phyloP scores from a whole-genome alignment of 768 basidiomycete genomes.

The Chalciporus pseudorubinellus region DNA sequence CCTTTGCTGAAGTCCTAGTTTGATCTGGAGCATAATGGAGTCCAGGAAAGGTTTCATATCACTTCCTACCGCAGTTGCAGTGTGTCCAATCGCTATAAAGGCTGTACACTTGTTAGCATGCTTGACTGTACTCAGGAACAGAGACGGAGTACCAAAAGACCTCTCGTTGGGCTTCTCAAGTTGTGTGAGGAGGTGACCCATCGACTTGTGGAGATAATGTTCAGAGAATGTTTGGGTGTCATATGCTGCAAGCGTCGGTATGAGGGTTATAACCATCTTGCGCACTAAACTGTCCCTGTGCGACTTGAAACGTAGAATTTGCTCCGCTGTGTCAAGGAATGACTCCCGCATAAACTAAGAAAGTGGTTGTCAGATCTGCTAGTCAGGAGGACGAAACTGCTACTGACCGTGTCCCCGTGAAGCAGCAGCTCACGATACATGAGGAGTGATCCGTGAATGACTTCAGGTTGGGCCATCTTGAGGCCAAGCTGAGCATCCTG shows the following conservation, averaged over 20 bases:
- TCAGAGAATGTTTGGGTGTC: slow-evolving; percentile 91
- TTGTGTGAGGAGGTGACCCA: slow-evolving; percentile 88
- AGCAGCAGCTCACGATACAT: slow-evolving; percentile 89
- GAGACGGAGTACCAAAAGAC: slow-evolving; percentile 60
- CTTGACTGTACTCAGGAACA: slow-evolving; percentile 8
- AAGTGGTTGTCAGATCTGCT: slow-evolving; percentile 3
- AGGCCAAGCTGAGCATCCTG: slow-evolving; percentile 84
- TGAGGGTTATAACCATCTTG: slow-evolving; percentile 92
- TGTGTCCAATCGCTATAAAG: slow-evolving; percentile 95
- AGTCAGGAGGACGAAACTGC: not conserved
- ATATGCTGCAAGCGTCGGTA: slow-evolving; percentile 92
- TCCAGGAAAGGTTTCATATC: slow-evolving; percentile 97
- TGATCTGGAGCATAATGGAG: slow-evolving; percentile 84
- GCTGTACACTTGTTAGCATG: slow-evolving; percentile 43
- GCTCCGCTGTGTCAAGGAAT: slow-evolving; percentile 84
- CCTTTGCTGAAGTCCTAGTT: slow-evolving; percentile 80
- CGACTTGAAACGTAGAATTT: slow-evolving; percentile 83
- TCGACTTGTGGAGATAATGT: slow-evolving; percentile 88
- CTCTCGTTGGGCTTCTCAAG: slow-evolving; percentile 88
- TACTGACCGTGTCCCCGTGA: slow-evolving; percentile 88
- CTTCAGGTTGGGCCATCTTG: slow-evolving; percentile 77
- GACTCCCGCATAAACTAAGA: slow-evolving; percentile 82
- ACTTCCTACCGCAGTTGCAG: slow-evolving; percentile 85
- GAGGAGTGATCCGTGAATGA: slow-evolving; percentile 89
- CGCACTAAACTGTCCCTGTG: slow-evolving; percentile 86